Base-by-base conservation (phyloP, 108 stramenopile genomes). In the Cyclotella sp. region DNA sequence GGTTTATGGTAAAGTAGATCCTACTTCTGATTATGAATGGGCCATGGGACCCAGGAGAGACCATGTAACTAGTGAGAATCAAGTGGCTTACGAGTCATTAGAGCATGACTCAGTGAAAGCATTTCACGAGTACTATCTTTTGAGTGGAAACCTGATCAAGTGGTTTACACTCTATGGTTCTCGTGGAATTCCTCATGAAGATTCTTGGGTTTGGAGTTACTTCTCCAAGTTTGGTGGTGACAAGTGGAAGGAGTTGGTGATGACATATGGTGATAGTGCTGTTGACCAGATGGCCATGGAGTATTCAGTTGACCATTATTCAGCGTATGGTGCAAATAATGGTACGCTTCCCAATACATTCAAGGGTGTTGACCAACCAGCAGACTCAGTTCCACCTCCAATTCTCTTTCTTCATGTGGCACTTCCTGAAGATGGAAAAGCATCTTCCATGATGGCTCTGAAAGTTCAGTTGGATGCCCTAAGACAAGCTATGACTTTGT, bases 151-250 rank as follows among this genome's bases (percentile, higher is more conserved):
- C 22, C 67, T 87, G 29, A 45, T 75, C 22, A 84, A 82, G 55
- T 85, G 87, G 81, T 73, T 77, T 67, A 75, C 77, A 22, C 67
- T 85, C 43, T 87, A 85, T 61, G 73, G 75, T 40, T 65, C 72
- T 12, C 28, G 68, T 41, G 82, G 82, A 34, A 43, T 83, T 27
- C 87, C 87, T 39, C 60, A 60, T 4, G 9, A 57, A 39, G 30
- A 82, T 55, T 85, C 84, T 47, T 87, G 84, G 84, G 81, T 78
- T 5, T 87, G 86, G 86, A 62, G 53, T 4, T 82, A 63, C 29
- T 87, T 85, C 62, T 81, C 86, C 34, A 34, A 6, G 34, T 34
- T 34, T 34, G 82, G 60, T 59, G 86, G 83, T 12, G 42, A 65
- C 3, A 69, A 67, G 59, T 86, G 86, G 86, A 72, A 81, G 53